These are phyloP conservation scores for Chrysanthemum seticuspe DNA, from an alignment of 129 eudicot species.

Conservation along the genomic window DNA sequence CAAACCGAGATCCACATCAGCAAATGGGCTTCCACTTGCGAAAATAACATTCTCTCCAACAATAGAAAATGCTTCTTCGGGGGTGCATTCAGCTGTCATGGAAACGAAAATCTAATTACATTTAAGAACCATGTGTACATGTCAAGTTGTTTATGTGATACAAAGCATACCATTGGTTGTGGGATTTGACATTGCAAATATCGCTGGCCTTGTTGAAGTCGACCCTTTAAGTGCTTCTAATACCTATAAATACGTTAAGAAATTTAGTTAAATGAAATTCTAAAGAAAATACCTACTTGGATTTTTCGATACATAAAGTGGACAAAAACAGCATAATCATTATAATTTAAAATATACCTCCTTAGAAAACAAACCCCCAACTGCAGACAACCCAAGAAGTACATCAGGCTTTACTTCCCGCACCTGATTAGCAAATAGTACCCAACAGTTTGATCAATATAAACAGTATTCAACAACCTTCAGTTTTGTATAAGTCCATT, in stretches of 20 bases:
- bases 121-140: not conserved
- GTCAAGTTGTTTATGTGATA: constrained; percentile 16
- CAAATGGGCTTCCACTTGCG: constrained; percentile 98
- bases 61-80: constrained; percentile 84
- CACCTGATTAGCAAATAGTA: constrained; percentile 53
- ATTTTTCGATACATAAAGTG: constrained; percentile 1
- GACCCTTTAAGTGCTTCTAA: constrained; percentile 89
- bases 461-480: constrained; percentile 8
- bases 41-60: constrained; percentile 81
- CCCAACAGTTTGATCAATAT: constrained; percentile 4
- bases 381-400: constrained; percentile 92
- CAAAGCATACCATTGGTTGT: constrained; percentile 67
- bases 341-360: constrained; percentile 52
- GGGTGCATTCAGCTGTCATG: constrained; percentile 90
- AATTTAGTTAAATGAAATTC: not conserved
- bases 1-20: constrained; percentile 90
- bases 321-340: not conserved
- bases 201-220: constrained; percentile 96
- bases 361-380: constrained; percentile 84
- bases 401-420: constrained; percentile 91
- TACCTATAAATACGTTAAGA: constrained; percentile 46
- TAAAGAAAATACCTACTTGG: not conserved
- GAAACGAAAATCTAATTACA: not conserved
- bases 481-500: too few species aligned
- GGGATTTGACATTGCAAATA: constrained; percentile 97